Conservation (phyloP, 2,329 filamentous ascomycete genomes). For the Corinectria fuckeliana region DNA sequence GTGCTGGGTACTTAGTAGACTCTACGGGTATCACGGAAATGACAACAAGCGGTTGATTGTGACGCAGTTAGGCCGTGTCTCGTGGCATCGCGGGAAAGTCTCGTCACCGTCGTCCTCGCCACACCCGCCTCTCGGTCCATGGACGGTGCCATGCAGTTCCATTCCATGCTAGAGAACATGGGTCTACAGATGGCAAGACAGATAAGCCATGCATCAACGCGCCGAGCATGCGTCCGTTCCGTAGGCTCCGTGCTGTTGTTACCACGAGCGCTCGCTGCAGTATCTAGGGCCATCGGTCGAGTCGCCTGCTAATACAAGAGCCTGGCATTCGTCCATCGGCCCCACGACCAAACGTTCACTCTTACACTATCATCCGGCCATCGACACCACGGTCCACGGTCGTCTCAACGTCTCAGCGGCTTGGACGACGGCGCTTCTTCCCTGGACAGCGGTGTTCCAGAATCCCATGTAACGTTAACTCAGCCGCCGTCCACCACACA, state of each 20-base stretch:
- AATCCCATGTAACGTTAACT: conserved; percentile 40
- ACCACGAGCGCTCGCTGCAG: no score
- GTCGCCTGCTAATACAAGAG: conserved; percentile 21
- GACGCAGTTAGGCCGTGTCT: conserved; percentile 29
- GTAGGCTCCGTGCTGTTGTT: not conserved
- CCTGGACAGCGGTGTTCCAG: not conserved
- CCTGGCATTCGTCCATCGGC: conserved; percentile 17
- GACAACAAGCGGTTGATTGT: conserved; percentile 21
- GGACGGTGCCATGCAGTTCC: conserved; percentile 28
- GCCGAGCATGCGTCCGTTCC: not conserved
- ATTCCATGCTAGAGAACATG: conserved; percentile 22
- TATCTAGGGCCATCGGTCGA: not conserved
- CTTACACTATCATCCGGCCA: not conserved
- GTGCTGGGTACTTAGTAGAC: conserved; percentile 11
- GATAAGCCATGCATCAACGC: not conserved
- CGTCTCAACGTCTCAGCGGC: not conserved
- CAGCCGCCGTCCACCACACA: conserved; percentile 26
- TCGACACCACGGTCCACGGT: conserved; percentile 4
- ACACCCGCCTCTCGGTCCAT: conserved; percentile 4
- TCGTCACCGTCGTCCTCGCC: conserved; percentile 28
- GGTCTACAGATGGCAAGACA: conserved; percentile 17
- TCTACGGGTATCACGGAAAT: conserved; percentile 4
- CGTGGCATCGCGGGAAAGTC: conserved; percentile 18
- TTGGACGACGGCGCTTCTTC: not conserved
- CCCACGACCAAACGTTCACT: conserved; percentile 7